Evolutionary conservation across 176 grass and related monocot genomes (phyloP), one percentile per base, ranked within the genome.

Genomic region (Oryza australiensis): DNA sequence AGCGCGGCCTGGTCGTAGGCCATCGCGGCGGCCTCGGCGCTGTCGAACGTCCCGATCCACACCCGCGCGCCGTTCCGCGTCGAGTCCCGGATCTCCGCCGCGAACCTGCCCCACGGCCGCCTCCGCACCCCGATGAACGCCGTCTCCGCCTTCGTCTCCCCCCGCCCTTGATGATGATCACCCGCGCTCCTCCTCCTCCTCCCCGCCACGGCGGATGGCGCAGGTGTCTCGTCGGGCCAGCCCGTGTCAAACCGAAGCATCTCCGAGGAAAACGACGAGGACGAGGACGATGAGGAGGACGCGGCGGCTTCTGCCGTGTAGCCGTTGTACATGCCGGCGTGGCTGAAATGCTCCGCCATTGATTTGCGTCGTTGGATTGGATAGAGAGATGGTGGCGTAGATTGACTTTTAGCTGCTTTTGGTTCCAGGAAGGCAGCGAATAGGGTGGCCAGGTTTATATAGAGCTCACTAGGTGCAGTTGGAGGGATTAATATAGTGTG

Each of bases 1-100:
- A 73, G 57, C 2, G 46, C 51, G 7, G 70, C 70, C 42, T 73
- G 69, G 41, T 72, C 69, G 69, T 72, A 72, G 40, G 69, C 68
- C 68, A 71, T 71, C 12, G 68, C 68, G 5, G 68, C 68, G 11
- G 68, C 37, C 37, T 70, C 68, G 5, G 69, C 38, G 69, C 40
- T 72, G n/a, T 72, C 38, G 69, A 72, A 72, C n/a, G 69, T 72
- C 12, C 69, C 69, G 5, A 72, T 38, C 69, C 69, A 72, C 69
- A 72, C 69, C 12, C 69, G 69, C 66, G 3, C 65, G 32, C 65
- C 65, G 15, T 68, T 68, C 18, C 65, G 29, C 30, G 65, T 68
- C 8, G 65, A 63, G 60, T 63, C 60, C 35, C 35, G 35, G 0
- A 37, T 37, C 35, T 37, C 35, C 35, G 35, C 35, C 35, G 35